Evolutionary conservation across 176 grass and related monocot genomes (phyloP).

Genomic region (Carex scoparia): DNA sequence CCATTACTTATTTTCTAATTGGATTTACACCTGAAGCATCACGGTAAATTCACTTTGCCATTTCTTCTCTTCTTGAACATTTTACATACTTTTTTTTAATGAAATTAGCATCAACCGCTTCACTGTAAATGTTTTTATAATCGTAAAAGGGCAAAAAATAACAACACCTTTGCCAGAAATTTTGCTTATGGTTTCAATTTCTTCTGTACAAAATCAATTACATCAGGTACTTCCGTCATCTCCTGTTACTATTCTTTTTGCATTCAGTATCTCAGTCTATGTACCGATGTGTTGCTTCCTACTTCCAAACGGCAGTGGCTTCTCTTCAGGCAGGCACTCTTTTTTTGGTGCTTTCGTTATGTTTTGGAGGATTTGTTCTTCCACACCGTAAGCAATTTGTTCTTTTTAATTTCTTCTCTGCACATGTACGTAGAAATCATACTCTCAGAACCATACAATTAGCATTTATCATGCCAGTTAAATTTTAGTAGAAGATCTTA

Average conservation of each 20-base stretch:
- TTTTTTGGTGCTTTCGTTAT: slow-evolving; percentile 26
- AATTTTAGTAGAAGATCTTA: background rate
- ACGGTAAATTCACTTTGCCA: slow-evolving; percentile 38
- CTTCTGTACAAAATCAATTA: background rate
- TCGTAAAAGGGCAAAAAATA: no score
- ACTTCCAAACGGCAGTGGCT: slow-evolving; percentile 39
- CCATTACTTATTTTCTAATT: slow-evolving; percentile 76
- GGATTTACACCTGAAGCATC: slow-evolving; percentile 60
- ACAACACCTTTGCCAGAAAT: no score
- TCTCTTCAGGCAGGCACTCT: slow-evolving; percentile 25
- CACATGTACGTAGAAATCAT: background rate
- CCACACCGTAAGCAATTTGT: slow-evolving; percentile 38
- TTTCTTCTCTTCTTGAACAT: background rate
- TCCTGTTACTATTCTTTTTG: slow-evolving; percentile 51
- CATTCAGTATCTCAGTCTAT: slow-evolving; percentile 45
- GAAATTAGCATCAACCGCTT: background rate
- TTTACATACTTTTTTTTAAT: background rate
- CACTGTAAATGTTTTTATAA: background rate
- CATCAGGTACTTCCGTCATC: slow-evolving; percentile 55
- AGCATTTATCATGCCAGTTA: background rate
- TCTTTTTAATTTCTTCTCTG: slow-evolving; percentile 8
- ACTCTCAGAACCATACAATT: no score
- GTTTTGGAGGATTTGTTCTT: slow-evolving; percentile 65
- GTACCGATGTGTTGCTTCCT: slow-evolving; percentile 52
- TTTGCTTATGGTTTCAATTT: background rate